A percentile compares a stretch with the other conserved stretches of the same genome.
These are phyloP conservation scores for Trichoderma atroviride DNA, from an alignment of 2,329 filamentous ascomycete genomes.

Conservation along the genomic window DNA sequence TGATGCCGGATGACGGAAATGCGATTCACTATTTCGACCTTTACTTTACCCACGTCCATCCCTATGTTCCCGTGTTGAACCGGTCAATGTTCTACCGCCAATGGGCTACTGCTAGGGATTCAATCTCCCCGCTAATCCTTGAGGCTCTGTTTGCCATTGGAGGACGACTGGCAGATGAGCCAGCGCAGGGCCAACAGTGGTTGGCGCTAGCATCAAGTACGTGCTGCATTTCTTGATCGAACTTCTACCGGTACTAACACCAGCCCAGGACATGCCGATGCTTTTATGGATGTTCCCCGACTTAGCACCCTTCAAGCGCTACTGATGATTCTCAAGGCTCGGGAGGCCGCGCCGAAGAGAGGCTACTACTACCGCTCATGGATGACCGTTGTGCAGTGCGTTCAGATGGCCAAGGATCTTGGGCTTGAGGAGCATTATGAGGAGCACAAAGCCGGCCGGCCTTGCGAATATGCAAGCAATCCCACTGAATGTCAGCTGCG, in stretches of 20 bases:
- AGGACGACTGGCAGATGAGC: constrained; percentile 79
- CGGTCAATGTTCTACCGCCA: constrained; percentile 82
- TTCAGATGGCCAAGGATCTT: constrained; percentile 90
- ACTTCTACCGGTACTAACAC: not conserved
- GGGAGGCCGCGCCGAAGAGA: constrained; percentile 87
- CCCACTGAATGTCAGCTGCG: constrained; percentile 79
- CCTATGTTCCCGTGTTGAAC: constrained; percentile 88
- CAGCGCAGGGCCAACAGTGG: constrained; percentile 87
- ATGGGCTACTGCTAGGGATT: constrained; percentile 80
- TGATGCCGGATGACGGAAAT: constrained; percentile 88
- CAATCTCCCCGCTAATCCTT: constrained; percentile 84
- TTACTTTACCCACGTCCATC: constrained; percentile 88
- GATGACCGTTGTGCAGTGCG: constrained; percentile 91
- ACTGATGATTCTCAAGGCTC: constrained; percentile 83
- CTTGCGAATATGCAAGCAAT: constrained; percentile 63
- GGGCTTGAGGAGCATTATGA: constrained; percentile 85
- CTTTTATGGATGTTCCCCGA: constrained; percentile 89
- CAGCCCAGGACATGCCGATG: constrained; percentile 76
- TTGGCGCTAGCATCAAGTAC: constrained; percentile 82
- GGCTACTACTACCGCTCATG: constrained; percentile 97
- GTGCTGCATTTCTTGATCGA: constrained; percentile 30
- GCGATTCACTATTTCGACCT: constrained; percentile 84
- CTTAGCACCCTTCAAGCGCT: constrained; percentile 91
- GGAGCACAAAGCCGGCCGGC: constrained; percentile 70
- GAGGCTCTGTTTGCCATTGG: constrained; percentile 92